Evolutionary conservation across 2,329 filamentous ascomycete species (phyloP), one percentile per base, ranked within the genome.

Genomic region (Aspergillus aculeatus): DNA sequence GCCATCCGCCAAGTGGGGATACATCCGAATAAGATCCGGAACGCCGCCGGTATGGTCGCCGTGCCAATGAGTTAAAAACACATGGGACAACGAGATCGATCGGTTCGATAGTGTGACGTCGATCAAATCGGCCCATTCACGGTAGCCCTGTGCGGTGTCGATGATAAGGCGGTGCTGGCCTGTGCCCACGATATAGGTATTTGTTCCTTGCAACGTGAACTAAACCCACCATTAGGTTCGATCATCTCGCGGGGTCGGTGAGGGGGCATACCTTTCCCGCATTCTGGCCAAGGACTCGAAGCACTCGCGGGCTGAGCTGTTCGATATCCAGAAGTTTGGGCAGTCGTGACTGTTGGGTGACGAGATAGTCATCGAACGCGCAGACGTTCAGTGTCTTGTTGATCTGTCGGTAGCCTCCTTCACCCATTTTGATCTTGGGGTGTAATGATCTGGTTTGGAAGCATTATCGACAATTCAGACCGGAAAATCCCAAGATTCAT

Each of bases 291-390:
- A 81, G 69, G 0, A 82, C 64, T 2, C 80, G 77, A 9, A 81
- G 56, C 0, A 81, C 79, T 3, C 78, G 71, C 1, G 71, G 71
- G 24, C 66, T 80, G 38, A 82, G 54, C 50, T 78, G 71, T 61
- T 80, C 76, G 0, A 81, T 75, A 61, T 81, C 72, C 4, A 54
- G 19, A 1, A 82, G 32, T 3, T 69, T 38, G 0, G 79, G 79
- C 0, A 82, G 64, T 11, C 55, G 54, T 10, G 70, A 58, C 26
- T 66, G 64, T 59, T 83, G 81, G 1, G 64, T 66, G 7, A 73
- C 67, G 1, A 83, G 76, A 65, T 81, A 83, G 32, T 81, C 79
- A 24, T 82, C 77, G 60, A 82, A 83, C 9, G 74, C 78, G 64
- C 78, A 78, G 26, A 78, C 75, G 62, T 82, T 79, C 11, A 82